Percentiles rank a stretch among this genome's conserved stretches.
These are phyloP conservation scores for Penicillium bovifimosum DNA, from an alignment of 495 filamentous ascomycete genomes.

Conservation along the genomic window DNA sequence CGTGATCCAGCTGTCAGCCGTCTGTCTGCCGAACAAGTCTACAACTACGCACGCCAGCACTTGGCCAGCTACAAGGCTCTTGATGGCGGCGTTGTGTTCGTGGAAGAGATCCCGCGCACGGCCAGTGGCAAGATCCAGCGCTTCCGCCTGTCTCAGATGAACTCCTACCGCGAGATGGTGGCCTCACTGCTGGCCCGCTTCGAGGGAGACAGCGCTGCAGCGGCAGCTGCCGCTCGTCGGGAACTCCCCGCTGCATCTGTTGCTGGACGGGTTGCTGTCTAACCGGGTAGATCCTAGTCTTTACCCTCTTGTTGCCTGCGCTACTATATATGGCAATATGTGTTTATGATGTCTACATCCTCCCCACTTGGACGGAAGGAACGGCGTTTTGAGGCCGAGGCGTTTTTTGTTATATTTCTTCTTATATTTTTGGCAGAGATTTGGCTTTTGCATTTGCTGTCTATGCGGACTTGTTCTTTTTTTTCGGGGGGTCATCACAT, in stretches of 20 bases:
- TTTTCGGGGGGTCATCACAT: background rate
- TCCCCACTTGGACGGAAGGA: background rate
- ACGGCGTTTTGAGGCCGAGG: background rate
- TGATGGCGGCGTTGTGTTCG: slow-evolving; percentile 65
- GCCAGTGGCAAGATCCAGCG: slow-evolving; percentile 73
- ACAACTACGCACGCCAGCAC: slow-evolving; percentile 53
- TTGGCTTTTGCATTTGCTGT: background rate
- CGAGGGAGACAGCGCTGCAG: slow-evolving; percentile 10
- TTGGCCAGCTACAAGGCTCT: slow-evolving; percentile 64
- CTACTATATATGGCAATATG: background rate
- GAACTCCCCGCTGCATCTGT: slow-evolving; percentile 6
- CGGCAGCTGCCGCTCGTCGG: background rate
- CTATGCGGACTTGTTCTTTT: background rate
- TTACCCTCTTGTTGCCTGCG: too few species aligned
- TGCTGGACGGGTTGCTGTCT: slow-evolving; percentile 9
- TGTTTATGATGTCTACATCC: too few species aligned
- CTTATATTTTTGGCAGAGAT: background rate
- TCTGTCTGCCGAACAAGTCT: slow-evolving; percentile 54
- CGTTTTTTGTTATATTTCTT: background rate
- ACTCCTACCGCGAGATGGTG: slow-evolving; percentile 42
- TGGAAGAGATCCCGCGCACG: slow-evolving; percentile 71
- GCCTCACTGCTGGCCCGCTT: slow-evolving; percentile 33
- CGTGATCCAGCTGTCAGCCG: slow-evolving; percentile 17
- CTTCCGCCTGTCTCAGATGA: slow-evolving; percentile 43
- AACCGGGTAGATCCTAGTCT: background rate